Evolutionary conservation across 2,329 filamentous ascomycete species (phyloP).

Genomic region (Arthroderma sp.): DNA sequence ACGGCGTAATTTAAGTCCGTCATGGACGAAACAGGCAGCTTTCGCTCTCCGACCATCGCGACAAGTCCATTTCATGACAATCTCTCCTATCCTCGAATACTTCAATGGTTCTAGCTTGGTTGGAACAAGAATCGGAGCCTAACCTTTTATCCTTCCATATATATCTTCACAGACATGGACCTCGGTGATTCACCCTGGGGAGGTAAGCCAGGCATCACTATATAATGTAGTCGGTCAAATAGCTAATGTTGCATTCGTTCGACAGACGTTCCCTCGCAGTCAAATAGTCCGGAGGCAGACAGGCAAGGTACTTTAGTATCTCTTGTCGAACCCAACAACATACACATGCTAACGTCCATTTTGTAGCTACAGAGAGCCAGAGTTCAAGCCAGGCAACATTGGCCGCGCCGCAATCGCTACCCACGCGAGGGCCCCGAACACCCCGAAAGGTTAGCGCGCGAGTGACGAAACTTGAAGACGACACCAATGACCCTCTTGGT

Average conservation of each 20-base stretch:
- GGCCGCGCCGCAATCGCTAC: slow-evolving; percentile 34
- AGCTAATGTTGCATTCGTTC: neutral
- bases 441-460: slow-evolving; percentile 46
- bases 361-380: slow-evolving; percentile 8
- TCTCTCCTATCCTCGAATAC: too few relatives aligned
- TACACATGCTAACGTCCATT: too few relatives aligned
- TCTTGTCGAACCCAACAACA: neutral
- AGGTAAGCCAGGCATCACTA: slow-evolving; percentile 24
- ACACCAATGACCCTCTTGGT: slow-evolving; percentile 49
- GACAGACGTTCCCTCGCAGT: slow-evolving; percentile 35
- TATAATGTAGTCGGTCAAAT: too few relatives aligned
- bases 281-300: slow-evolving; percentile 20
- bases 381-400: slow-evolving; percentile 20
- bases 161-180: slow-evolving; percentile 26
- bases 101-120: too few relatives aligned
- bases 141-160: slow-evolving; percentile 15
- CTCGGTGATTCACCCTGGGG: slow-evolving; percentile 37
- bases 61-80: too few relatives aligned
- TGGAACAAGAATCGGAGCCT: neutral
- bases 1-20: too few relatives aligned
- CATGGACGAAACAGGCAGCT: too few relatives aligned
- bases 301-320: slow-evolving; percentile 1
- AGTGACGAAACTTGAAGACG: slow-evolving; percentile 49
- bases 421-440: slow-evolving; percentile 38
- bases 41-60: too few relatives aligned